Conservation (phyloP, 2,329 filamentous ascomycete genomes). For the Aspergillus brasiliensis region DNA sequence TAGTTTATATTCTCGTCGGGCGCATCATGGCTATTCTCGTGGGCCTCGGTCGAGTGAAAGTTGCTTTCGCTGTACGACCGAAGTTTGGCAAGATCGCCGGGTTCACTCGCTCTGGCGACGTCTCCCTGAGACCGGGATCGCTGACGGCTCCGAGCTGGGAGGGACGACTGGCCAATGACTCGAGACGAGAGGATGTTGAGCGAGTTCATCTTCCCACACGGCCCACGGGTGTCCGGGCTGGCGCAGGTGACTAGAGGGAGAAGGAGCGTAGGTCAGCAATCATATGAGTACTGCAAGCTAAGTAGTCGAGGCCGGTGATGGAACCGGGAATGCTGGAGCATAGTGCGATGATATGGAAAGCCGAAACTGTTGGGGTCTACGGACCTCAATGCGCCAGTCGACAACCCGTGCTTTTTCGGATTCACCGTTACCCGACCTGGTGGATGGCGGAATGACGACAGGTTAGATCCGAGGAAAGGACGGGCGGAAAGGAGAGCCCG, state of each 20-base stretch:
- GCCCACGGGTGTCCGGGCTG: conserved; percentile 49
- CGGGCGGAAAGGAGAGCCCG: neutral
- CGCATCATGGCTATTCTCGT: conserved; percentile 15
- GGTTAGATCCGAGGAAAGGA: neutral
- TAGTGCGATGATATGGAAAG: conserved; percentile 12
- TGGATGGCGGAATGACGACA: conserved; percentile 9
- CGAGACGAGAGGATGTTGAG: conserved; percentile 89
- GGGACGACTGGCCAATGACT: conserved; percentile 65
- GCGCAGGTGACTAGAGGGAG: conserved; percentile 37
- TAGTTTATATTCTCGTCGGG: conserved; percentile 30
- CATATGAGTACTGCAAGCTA: neutral
- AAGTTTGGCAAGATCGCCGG: conserved; percentile 39
- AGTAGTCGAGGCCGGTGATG: conserved; percentile 9
- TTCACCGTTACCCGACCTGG: conserved; percentile 14
- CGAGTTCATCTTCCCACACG: conserved; percentile 81
- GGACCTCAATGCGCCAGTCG: conserved; percentile 45
- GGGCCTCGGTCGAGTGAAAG: conserved; percentile 32
- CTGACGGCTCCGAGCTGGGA: conserved; percentile 50
- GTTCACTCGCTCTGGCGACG: conserved; percentile 34
- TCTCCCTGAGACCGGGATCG: conserved; percentile 58
- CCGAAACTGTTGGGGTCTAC: conserved; percentile 20
- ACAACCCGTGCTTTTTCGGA: conserved; percentile 31
- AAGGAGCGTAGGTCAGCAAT: conserved; percentile 22
- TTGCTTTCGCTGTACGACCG: conserved; percentile 48
- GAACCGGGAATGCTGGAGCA: conserved; percentile 19